Evolutionary conservation across 768 basidiomycete genomes (phyloP).

Genomic region (Chalciporus piperatus): DNA sequence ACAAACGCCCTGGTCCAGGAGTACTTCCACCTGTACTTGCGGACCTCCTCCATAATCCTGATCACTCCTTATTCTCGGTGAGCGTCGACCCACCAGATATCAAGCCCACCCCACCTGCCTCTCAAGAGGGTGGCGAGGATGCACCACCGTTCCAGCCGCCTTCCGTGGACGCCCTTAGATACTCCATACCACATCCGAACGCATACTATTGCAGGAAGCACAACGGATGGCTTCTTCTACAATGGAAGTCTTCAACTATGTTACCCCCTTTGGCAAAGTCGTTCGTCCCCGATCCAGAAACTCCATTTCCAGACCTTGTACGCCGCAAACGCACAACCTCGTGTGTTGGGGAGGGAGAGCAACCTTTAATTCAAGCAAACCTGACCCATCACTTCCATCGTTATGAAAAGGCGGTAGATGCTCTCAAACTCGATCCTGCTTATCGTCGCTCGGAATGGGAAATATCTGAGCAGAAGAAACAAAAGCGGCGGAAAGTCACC

Average conservation of each 20-base stretch:
- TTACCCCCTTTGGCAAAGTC: conserved; percentile 59
- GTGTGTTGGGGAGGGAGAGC: conserved; percentile 53
- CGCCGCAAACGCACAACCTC: conserved; percentile 47
- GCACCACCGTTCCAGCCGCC: conserved; percentile 36
- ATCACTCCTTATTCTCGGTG: conserved; percentile 69
- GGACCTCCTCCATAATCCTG: conserved; percentile 65
- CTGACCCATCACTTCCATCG: conserved; percentile 81
- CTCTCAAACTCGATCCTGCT: conserved; percentile 63
- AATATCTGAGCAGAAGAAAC: conserved; percentile 45
- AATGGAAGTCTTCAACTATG: conserved; percentile 62
- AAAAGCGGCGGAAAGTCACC: conserved; percentile 51
- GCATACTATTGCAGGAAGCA: conserved; percentile 82
- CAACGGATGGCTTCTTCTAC: conserved; percentile 78
- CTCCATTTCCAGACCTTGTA: conserved; percentile 53
- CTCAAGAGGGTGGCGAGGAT: conserved; percentile 18
- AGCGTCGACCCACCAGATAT: conserved; percentile 38
- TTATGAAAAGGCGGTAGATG: conserved; percentile 68
- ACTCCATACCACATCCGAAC: conserved; percentile 74
- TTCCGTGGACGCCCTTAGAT: conserved; percentile 61
- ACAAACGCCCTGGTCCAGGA: conserved; percentile 64
- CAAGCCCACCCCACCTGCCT: conserved; percentile 19
- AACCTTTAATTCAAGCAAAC: conserved; percentile 47
- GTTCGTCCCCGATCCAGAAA: conserved; percentile 40
- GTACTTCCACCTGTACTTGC: conserved; percentile 67
- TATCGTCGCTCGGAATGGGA: conserved; percentile 62